phyloP scores from a whole-genome alignment of 257 asterid species.

The Gentiana macrophylla region DNA sequence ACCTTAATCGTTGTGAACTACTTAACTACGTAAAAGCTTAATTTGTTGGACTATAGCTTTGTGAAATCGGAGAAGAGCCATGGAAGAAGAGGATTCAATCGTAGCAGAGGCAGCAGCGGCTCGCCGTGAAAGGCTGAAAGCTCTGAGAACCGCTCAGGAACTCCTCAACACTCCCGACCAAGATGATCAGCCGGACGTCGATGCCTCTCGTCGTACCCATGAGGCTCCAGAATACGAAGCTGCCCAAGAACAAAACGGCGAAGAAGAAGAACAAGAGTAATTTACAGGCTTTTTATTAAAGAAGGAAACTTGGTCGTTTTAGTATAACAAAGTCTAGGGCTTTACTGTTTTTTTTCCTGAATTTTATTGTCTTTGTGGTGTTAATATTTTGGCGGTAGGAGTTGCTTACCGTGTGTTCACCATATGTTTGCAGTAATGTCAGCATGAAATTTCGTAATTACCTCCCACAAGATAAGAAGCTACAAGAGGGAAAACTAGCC shows the following conservation, averaged over 20 bases:
- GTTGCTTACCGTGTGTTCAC: background rate
- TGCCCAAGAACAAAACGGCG: constrained; percentile 15
- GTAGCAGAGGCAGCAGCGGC: constrained; percentile 56
- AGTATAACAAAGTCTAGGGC: background rate
- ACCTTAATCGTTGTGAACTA: too few relatives aligned
- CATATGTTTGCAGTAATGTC: constrained; percentile 34
- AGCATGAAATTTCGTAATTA: constrained; percentile 88
- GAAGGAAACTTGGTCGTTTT: background rate
- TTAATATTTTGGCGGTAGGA: background rate
- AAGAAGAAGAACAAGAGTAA: constrained; percentile 9
- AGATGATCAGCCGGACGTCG: constrained; percentile 2
- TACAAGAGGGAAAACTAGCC: constrained; percentile 86
- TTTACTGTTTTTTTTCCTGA: background rate
- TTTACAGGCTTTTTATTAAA: background rate
- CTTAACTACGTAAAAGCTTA: too few relatives aligned
- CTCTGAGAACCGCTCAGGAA: constrained; percentile 79
- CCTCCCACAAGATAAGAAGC: constrained; percentile 93
- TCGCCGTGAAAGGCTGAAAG: constrained; percentile 71
- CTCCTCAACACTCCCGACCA: constrained; percentile 78
- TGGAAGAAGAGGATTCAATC: constrained; percentile 56
- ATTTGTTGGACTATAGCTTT: background rate
- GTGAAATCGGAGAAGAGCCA: constrained; percentile 15
- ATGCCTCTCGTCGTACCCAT: background rate
- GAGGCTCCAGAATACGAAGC: constrained; percentile 3
- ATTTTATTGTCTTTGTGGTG: background rate